Percentiles rank a stretch among this genome's conserved stretches.
These are phyloP conservation scores for Flaveria robusta DNA, from an alignment of 129 eudicot species.

Conservation along the genomic window DNA sequence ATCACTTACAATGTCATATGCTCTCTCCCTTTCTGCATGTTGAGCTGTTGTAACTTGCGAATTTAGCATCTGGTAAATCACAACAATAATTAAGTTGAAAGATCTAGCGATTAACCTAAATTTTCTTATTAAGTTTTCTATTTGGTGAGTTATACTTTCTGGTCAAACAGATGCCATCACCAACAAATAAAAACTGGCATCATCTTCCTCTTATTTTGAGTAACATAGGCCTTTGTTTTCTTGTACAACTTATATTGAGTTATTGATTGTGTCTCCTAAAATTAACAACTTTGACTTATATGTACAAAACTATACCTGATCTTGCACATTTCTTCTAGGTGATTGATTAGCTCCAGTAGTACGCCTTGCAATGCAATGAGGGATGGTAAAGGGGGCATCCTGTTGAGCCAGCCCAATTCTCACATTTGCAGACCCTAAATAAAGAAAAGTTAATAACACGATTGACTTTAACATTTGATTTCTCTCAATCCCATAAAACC, in stretches of 20 bases:
- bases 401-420: constrained; percentile 81
- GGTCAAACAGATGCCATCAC: background rate
- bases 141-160: background rate
- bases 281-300: background rate
- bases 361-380: constrained; percentile 92
- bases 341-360: constrained; percentile 64
- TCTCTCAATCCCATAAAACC: background rate
- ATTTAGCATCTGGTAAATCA: constrained; percentile 67
- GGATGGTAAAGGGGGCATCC: constrained; percentile 68
- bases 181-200: background rate
- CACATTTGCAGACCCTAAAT: constrained; percentile 78
- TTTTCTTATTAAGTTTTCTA: background rate
- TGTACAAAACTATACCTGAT: constrained; percentile 53
- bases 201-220: background rate
- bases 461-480: background rate
- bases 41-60: constrained; percentile 96
- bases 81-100: background rate
- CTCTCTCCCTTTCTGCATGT: constrained; percentile 94
- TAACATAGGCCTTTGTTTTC: background rate
- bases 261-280: background rate
- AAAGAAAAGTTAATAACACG: background rate
- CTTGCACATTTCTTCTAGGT: constrained; percentile 68
- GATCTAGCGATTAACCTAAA: background rate
- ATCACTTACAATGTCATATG: constrained; percentile 80
- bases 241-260: too few relatives aligned